Evolutionary conservation across 2,329 filamentous ascomycete genomes (phyloP).

Genomic region (Arthrobotrys megalospora): DNA sequence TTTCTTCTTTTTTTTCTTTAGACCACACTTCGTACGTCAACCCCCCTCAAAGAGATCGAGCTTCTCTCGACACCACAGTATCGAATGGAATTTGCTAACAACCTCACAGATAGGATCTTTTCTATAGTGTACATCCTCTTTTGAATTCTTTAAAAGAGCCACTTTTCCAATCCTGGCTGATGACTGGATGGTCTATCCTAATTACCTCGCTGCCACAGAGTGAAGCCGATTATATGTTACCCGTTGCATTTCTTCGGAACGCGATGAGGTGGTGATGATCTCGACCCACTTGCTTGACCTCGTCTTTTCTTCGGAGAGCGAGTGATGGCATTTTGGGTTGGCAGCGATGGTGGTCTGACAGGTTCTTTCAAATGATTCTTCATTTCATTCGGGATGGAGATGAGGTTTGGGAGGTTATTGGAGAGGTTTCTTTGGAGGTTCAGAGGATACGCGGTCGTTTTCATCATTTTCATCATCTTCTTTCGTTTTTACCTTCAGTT

Average conservation of each 20-base stretch:
- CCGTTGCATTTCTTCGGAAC: slow-evolving; percentile 27
- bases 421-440: slow-evolving; percentile 30
- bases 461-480: not conserved
- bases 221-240: slow-evolving; percentile 61
- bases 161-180: slow-evolving; percentile 61
- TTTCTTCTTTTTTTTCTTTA: slow-evolving; percentile 60
- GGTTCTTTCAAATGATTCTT: slow-evolving; percentile 37
- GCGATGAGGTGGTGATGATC: slow-evolving; percentile 61
- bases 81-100: slow-evolving; percentile 34
- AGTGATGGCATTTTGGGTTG: slow-evolving; percentile 59
- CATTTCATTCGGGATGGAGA: slow-evolving; percentile 2
- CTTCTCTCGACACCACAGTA: not conserved
- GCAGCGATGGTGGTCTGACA: slow-evolving; percentile 62
- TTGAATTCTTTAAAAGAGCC: slow-evolving; percentile 62
- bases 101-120: slow-evolving; percentile 61
- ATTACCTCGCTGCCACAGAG: slow-evolving; percentile 61
- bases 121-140: slow-evolving; percentile 62
- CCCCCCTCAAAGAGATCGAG: slow-evolving; percentile 31
- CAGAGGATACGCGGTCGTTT: slow-evolving; percentile 26
- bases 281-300: slow-evolving; percentile 60
- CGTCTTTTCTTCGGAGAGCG: slow-evolving; percentile 40
- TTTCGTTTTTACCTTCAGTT: not conserved
- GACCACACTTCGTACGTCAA: slow-evolving; percentile 62
- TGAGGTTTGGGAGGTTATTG: slow-evolving; percentile 41
- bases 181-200: slow-evolving; percentile 59